phyloP scores from a whole-genome alignment of 1,139 yeast species.

The Lodderomyces metapsilosis region DNA sequence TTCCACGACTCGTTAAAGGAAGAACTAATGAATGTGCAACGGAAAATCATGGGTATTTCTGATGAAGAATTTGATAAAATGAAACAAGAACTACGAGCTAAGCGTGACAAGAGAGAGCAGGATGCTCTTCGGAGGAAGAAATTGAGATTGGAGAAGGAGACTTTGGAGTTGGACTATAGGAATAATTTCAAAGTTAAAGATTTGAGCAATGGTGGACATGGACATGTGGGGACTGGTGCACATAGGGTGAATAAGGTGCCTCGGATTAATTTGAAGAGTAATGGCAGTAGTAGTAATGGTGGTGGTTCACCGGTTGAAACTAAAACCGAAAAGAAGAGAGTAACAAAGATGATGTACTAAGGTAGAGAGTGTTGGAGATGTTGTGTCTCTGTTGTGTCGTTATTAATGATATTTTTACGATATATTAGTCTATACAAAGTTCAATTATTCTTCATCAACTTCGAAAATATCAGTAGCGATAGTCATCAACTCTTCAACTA shows the following conservation, averaged over 20 bases:
- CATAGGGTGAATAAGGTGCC: conserved; percentile 32
- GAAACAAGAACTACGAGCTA: conserved; percentile 13
- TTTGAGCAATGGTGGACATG: conserved; percentile 14
- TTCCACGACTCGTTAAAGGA: conserved; percentile 32
- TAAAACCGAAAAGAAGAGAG: conserved; percentile 5
- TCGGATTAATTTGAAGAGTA: conserved; percentile 25
- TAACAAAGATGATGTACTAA: conserved; percentile 18
- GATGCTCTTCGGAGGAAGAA: conserved; percentile 5
- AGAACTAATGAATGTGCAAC: conserved; percentile 36
- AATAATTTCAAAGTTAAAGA: conserved; percentile 28
- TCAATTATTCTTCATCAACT: conserved; percentile 42
- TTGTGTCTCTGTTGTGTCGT: too few relatives aligned
- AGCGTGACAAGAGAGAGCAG: conserved; percentile 10
- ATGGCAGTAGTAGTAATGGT: not conserved
- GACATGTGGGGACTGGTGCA: conserved; percentile 4
- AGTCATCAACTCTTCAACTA: conserved; percentile 77
- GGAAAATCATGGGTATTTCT: conserved; percentile 34
- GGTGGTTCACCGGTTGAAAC: not conserved
- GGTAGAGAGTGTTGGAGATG: not conserved
- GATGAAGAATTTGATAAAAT: conserved; percentile 39
- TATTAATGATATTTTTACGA: too few relatives aligned
- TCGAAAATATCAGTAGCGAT: conserved; percentile 90
- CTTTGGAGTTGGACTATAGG: conserved; percentile 16
- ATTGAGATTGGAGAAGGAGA: conserved; percentile 11
- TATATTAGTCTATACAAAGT: not conserved